Evolutionary conservation across 495 filamentous ascomycete genomes (phyloP).

Genomic region (Neurospora africana): DNA sequence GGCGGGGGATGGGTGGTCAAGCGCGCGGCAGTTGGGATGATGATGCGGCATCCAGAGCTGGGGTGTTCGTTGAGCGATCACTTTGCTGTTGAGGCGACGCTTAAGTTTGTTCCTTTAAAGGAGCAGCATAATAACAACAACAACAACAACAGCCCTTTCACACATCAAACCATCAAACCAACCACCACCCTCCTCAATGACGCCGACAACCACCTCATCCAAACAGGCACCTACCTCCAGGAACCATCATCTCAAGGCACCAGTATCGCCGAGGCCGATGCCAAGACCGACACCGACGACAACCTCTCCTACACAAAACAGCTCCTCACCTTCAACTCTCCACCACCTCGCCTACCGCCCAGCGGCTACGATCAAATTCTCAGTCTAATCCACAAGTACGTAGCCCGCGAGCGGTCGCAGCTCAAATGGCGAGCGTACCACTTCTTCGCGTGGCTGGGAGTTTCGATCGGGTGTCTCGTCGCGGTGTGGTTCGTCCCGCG

Average conservation of each 20-base stretch:
- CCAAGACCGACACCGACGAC: slow-evolving; percentile 14
- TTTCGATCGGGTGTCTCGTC: slow-evolving; percentile 60
- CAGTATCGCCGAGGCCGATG: slow-evolving; percentile 14
- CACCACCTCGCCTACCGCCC: slow-evolving; percentile 14
- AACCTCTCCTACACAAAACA: slow-evolving; percentile 20
- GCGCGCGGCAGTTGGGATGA: slow-evolving; percentile 65
- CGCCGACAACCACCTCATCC: slow-evolving; percentile 12
- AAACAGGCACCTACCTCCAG: slow-evolving; percentile 28
- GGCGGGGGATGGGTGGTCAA: slow-evolving; percentile 54
- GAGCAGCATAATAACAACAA: not conserved
- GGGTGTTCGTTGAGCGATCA: slow-evolving; percentile 86
- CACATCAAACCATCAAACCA: not conserved
- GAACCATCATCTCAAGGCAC: slow-evolving; percentile 9
- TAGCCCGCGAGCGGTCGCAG: slow-evolving; percentile 55
- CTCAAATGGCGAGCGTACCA: slow-evolving; percentile 59
- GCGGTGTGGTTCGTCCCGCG: slow-evolving; percentile 76
- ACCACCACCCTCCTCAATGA: slow-evolving; percentile 1
- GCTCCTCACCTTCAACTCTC: slow-evolving; percentile 6
- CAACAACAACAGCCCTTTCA: not conserved
- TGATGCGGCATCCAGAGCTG: slow-evolving; percentile 66
- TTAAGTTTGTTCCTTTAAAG: slow-evolving; percentile 31
- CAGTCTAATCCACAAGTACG: slow-evolving; percentile 54
- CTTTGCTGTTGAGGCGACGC: slow-evolving; percentile 68
- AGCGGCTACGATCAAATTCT: slow-evolving; percentile 65
- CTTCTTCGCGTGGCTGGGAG: slow-evolving; percentile 53